phyloP scores from a whole-genome alignment of 371 early-diverging fungal genomes.

The Mortierella sp. region DNA sequence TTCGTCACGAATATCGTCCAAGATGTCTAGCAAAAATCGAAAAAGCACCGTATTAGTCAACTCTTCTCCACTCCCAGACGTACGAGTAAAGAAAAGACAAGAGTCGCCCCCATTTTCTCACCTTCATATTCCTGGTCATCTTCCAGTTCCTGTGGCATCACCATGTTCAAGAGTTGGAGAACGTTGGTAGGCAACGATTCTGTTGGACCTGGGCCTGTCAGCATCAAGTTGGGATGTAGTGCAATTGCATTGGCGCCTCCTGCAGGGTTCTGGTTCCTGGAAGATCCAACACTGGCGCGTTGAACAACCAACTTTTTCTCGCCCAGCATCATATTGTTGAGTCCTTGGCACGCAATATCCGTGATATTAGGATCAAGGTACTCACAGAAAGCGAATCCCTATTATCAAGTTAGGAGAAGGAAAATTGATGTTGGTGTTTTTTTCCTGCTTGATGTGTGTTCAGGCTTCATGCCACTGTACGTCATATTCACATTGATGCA shows the following conservation, averaged over 20 bases:
- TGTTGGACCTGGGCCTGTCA: conserved; percentile 28
- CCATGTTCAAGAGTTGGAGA: conserved; percentile 95
- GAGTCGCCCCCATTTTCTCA: conserved; percentile 41
- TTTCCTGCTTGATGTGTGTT: too few relatives aligned
- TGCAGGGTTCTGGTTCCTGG: conserved; percentile 56
- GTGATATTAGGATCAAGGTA: conserved; percentile 89
- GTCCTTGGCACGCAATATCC: conserved; percentile 93
- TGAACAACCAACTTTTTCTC: conserved; percentile 96
- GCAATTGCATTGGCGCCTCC: conserved; percentile 49
- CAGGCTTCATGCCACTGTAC: too few relatives aligned
- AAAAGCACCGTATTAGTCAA: background rate
- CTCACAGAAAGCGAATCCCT: conserved; percentile 98
- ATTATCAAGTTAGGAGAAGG: too few relatives aligned
- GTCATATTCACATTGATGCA: too few relatives aligned
- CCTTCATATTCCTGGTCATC: conserved; percentile 91
- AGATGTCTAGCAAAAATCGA: conserved; percentile 72
- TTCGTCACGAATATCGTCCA: conserved; percentile 92
- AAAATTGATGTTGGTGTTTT: too few relatives aligned
- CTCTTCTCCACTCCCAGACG: too few relatives aligned
- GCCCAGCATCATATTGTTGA: conserved; percentile 95
- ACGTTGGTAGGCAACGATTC: conserved; percentile 79
- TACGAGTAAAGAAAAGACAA: background rate
- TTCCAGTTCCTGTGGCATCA: conserved; percentile 86
- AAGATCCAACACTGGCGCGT: conserved; percentile 89
- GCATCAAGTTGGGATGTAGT: conserved; percentile 38